Base-by-base conservation (phyloP, 164 flowering plant genomes). In the Brasenia schreberi region DNA sequence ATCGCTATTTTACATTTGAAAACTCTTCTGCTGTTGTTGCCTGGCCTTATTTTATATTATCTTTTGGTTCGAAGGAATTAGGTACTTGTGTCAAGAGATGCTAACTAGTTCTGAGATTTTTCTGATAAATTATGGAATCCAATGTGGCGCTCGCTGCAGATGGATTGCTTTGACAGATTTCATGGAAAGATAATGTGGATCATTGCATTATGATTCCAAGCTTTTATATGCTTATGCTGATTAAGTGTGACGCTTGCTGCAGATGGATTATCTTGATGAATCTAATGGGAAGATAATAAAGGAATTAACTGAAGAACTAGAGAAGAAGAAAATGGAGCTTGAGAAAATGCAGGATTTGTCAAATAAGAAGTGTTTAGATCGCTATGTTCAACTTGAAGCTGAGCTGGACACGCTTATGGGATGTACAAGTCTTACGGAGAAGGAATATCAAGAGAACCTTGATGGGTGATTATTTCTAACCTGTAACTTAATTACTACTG, bases 271-370 rank as follows among this genome's bases (percentile, higher is more conserved):
- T 61, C 63, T 61, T 0, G 63, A 61, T 18, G 3, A 5, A 18
- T 18, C 33, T 61, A 12, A 61, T 61, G 63, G 33, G 33, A 23
- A n/a, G 63, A 14, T 18, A n/a, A n/a, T 61, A 7, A n/a, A 7
- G 18, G 33, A 61, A 61, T 61, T 61, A 23, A 61, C 63, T 61
- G 63, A 61, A 61, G 63, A 61, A 18, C 18, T 61, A 7, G 63
- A 61, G 63, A 61, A 61, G 33, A 61, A 23, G 18, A 18, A 18
- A 61, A 61, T 11, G 27, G 23, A 2, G 27, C 63, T 61, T 18
- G 63, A 61, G 63, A 61, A 61, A 18, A 5, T 61, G 63, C 63
- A 61, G 18, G 63, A 61, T n/a, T 9, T 23, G 33, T 61, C 4
- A 23, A 61, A 61, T 9, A 61, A 12, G n/a, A n/a, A 18, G 33